These are phyloP conservation scores for Ophiocordyceps sinensis DNA, from an alignment of 2,329 filamentous ascomycete species.

Conservation along the genomic window DNA sequence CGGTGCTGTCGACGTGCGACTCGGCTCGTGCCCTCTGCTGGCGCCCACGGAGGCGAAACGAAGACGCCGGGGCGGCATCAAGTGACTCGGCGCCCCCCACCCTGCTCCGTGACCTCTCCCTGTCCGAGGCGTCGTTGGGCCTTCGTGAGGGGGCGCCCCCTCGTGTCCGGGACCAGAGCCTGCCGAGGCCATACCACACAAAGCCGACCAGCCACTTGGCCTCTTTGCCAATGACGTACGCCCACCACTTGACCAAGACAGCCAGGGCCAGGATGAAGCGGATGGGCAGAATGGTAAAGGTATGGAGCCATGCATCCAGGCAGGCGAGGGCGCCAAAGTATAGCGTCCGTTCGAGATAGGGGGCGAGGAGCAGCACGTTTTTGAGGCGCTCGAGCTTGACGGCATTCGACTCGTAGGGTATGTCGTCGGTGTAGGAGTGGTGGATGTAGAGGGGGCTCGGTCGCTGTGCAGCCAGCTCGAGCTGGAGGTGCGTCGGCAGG, in stretches of 20 bases:
- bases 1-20: slow-evolving; percentile 1
- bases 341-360: slow-evolving; percentile 69
- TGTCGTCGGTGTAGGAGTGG: slow-evolving; percentile 38
- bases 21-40: neutral
- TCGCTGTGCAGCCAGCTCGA: slow-evolving; percentile 46
- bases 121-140: slow-evolving; percentile 19
- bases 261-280: slow-evolving; percentile 70
- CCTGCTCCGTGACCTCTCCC: slow-evolving; percentile 23
- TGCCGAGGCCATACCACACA: slow-evolving; percentile 64
- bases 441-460: slow-evolving; percentile 54
- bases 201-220: slow-evolving; percentile 56
- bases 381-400: slow-evolving; percentile 84
- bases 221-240: slow-evolving; percentile 56
- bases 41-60: slow-evolving; percentile 3
- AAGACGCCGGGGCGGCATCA: slow-evolving; percentile 3
- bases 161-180: slow-evolving; percentile 52
- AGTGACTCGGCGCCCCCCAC: slow-evolving; percentile 18
- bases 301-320: slow-evolving; percentile 91
- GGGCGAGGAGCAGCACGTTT: slow-evolving; percentile 75
- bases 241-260: slow-evolving; percentile 69
- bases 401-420: slow-evolving; percentile 80
- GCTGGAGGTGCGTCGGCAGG: slow-evolving; percentile 48
- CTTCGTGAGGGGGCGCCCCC: slow-evolving; percentile 28
- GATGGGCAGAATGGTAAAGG: slow-evolving; percentile 86
- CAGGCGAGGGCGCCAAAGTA: slow-evolving; percentile 84